Evolutionary conservation across 2,329 filamentous ascomycete species (phyloP).

Genomic region (Chrysosporium keratinophilum): DNA sequence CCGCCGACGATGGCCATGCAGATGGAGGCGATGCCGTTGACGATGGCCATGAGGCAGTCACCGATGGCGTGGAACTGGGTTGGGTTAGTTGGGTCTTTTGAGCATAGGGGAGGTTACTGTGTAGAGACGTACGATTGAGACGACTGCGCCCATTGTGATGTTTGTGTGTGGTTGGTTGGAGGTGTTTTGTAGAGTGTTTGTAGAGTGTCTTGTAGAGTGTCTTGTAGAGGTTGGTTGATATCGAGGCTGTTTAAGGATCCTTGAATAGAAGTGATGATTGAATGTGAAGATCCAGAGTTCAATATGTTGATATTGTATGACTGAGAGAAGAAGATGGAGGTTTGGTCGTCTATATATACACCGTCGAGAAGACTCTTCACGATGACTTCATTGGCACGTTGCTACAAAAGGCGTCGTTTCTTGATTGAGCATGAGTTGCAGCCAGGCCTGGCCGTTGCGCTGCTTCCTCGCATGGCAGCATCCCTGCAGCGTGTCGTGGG

Average conservation of each 20-base stretch:
- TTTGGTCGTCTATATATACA: no score
- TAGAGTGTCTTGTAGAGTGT: not conserved
- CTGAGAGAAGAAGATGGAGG: no score
- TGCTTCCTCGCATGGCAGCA: no score
- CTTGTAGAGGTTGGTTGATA: not conserved
- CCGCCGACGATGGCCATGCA: conserved; percentile 58
- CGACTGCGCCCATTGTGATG: conserved; percentile 65
- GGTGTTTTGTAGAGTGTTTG: not conserved
- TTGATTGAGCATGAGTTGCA: no score
- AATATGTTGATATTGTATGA: no score
- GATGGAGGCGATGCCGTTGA: conserved; percentile 56
- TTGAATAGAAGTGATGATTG: no score
- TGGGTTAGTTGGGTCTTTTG: not conserved
- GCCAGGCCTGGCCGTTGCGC: no score
- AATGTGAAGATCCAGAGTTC: no score
- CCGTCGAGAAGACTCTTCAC: no score
- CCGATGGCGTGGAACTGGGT: conserved; percentile 51
- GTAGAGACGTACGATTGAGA: conserved; percentile 61
- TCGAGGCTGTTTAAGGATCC: not conserved
- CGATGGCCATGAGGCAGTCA: conserved; percentile 55
- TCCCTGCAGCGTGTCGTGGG: no score
- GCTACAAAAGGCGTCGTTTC: no score
- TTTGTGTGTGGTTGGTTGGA: conserved; percentile 11
- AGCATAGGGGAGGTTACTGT: not conserved
- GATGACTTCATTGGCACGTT: no score